These are phyloP conservation scores for Fusarium sp. DNA, from an alignment of 2,329 filamentous ascomycete genomes.

Conservation along the genomic window DNA sequence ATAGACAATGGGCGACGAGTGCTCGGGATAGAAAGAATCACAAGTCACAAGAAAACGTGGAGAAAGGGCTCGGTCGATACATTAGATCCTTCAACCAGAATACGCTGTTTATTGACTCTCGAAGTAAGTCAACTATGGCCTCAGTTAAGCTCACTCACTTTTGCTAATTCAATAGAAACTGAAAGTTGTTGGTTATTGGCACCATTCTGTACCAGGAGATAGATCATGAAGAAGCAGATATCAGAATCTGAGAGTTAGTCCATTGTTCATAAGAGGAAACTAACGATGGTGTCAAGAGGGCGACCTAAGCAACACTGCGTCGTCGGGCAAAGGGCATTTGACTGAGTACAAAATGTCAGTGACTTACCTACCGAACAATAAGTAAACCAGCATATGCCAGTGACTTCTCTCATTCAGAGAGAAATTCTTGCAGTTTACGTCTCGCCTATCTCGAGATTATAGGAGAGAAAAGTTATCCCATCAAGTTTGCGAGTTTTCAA, in stretches of 20 bases:
- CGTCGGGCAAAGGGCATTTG: neutral
- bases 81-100: neutral
- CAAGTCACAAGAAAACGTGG: neutral
- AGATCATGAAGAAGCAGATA: neutral
- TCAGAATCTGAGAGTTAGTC: neutral
- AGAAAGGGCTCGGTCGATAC: neutral
- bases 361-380: neutral
- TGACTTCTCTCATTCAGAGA: neutral
- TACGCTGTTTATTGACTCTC: neutral
- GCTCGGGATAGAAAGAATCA: neutral
- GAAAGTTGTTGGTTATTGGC: neutral
- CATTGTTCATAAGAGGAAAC: neutral
- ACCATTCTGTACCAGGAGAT: neutral
- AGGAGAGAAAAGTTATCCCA: neutral
- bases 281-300: neutral
- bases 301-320: neutral
- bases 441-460: neutral
- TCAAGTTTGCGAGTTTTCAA: neutral
- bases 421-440: neutral
- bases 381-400: constrained; percentile 1
- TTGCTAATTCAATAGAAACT: neutral
- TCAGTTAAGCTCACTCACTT: neutral
- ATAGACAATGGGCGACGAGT: neutral
- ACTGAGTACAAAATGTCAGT: constrained; percentile 5
- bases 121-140: neutral